Percentiles rank a stretch among this genome's conserved stretches.
Conservation (phyloP, 31 red algal species). For the Asparagopsis taxiformis region DNA sequence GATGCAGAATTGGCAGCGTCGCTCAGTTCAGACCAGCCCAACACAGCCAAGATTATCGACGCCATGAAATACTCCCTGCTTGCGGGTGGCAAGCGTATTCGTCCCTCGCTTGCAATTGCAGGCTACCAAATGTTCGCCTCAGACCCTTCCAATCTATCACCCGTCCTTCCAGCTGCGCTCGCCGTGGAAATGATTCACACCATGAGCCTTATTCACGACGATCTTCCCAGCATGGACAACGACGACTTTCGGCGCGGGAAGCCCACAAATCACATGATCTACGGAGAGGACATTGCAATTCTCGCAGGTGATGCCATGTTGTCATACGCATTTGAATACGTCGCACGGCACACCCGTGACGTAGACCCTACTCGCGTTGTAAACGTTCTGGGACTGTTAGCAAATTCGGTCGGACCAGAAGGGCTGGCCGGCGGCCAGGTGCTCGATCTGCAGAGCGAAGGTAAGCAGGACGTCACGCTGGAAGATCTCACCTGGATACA, state of each 20-base stretch:
- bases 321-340: slow-evolving; percentile 84
- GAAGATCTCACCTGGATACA: slow-evolving; percentile 95
- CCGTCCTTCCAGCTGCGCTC: slow-evolving; percentile 86
- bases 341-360: slow-evolving; percentile 68
- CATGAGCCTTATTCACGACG: slow-evolving; percentile 99
- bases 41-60: slow-evolving; percentile 51
- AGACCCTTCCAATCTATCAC: slow-evolving; percentile 11
- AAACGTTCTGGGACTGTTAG: slow-evolving; percentile 65
- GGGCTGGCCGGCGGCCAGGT: slow-evolving; percentile 97
- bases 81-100: slow-evolving; percentile 94
- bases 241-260: slow-evolving; percentile 94
- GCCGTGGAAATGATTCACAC: slow-evolving; percentile 99
- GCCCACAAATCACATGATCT: slow-evolving; percentile 95
- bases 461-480: slow-evolving; percentile 65
- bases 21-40: slow-evolving; percentile 24
- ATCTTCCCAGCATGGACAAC: slow-evolving; percentile 99
- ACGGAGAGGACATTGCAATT: slow-evolving; percentile 98
- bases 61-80: slow-evolving; percentile 94
- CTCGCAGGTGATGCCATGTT: slow-evolving; percentile 97
- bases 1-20: slow-evolving; percentile 70
- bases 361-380: slow-evolving; percentile 70
- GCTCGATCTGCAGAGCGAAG: slow-evolving; percentile 89
- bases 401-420: slow-evolving; percentile 65
- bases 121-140: slow-evolving; percentile 88
- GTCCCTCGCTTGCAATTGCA: slow-evolving; percentile 83